A percentile compares a stretch with the other conserved stretches of the same genome.
Conservation (phyloP, 1,139 yeast genomes). For the Chernovozyma aurita region DNA sequence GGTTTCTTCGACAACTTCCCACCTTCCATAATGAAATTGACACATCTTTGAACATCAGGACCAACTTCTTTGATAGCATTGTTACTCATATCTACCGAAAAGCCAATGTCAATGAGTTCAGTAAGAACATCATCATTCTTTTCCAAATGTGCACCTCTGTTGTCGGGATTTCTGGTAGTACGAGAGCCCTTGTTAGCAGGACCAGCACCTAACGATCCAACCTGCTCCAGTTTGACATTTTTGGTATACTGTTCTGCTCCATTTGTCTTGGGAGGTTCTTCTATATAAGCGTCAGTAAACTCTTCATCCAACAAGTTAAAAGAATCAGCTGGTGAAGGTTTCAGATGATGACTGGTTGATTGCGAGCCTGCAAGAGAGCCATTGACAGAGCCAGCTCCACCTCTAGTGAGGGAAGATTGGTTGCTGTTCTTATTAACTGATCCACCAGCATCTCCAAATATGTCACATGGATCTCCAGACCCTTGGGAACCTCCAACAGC, state of each 20-base stretch:
- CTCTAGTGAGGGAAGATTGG: no score
- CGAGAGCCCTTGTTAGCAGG: not conserved
- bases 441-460: slow-evolving; percentile 10
- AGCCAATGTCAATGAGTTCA: slow-evolving; percentile 77
- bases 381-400: no score
- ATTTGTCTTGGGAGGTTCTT: no score
- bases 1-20: slow-evolving; percentile 8
- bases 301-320: slow-evolving; percentile 35
- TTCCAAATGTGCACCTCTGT: slow-evolving; percentile 1
- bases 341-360: no score
- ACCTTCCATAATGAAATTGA: slow-evolving; percentile 57
- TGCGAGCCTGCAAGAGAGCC: no score
- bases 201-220: slow-evolving; percentile 2
- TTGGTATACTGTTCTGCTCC: no score
- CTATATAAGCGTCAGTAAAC: slow-evolving; percentile 34
- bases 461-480: slow-evolving; percentile 19
- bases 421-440: no score
- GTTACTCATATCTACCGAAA: slow-evolving; percentile 56
- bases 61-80: slow-evolving; percentile 60
- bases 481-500: not conserved
- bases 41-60: slow-evolving; percentile 59
- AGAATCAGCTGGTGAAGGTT: not conserved
- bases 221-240: not conserved
- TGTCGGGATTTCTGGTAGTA: not conserved
- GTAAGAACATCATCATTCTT: slow-evolving; percentile 54